These are phyloP conservation scores for Arabis hirsuta DNA, from an alignment of 345 rosid species.

Conservation along the genomic window DNA sequence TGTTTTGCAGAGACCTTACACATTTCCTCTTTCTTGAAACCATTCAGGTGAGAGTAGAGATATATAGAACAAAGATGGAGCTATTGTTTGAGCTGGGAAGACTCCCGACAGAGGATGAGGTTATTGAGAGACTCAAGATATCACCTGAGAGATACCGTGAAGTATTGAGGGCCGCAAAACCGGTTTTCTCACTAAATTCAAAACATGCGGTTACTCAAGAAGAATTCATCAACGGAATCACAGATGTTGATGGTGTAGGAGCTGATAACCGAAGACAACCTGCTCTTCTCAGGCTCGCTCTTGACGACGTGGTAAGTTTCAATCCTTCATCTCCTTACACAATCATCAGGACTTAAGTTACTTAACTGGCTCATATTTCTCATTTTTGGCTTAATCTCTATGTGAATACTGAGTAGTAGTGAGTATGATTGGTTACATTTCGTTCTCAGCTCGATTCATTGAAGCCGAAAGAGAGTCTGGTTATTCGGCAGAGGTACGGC, in stretches of 20 bases:
- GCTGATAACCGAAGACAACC: constrained; percentile 68
- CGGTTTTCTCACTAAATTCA: constrained; percentile 74
- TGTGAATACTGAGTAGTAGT: not conserved
- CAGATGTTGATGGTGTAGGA: constrained; percentile 75
- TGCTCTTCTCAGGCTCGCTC: constrained; percentile 93
- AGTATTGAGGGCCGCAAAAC: constrained; percentile 75
- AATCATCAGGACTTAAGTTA: not conserved
- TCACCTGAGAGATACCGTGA: constrained; percentile 84
- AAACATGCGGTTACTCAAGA: constrained; percentile 79
- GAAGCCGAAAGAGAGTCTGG: constrained; percentile 94
- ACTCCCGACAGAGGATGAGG: constrained; percentile 73
- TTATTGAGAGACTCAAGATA: constrained; percentile 63
- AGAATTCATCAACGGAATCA: constrained; percentile 75
- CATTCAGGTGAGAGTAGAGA: constrained; percentile 76
- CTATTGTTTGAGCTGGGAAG: constrained; percentile 67
- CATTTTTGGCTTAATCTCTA: not conserved
- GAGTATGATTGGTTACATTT: constrained; percentile 4
- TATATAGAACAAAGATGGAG: constrained; percentile 72
- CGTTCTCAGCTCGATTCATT: constrained; percentile 74
- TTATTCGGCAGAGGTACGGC: constrained; percentile 88
- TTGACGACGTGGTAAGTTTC: constrained; percentile 85
- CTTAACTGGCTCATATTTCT: constrained; percentile 5
- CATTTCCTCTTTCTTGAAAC: constrained; percentile 21
- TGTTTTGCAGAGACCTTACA: constrained; percentile 7
- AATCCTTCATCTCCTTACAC: constrained; percentile 6